These are phyloP conservation scores for Solanum hybrid DNA, from an alignment of 305 asterid species.

Conservation along the genomic window DNA sequence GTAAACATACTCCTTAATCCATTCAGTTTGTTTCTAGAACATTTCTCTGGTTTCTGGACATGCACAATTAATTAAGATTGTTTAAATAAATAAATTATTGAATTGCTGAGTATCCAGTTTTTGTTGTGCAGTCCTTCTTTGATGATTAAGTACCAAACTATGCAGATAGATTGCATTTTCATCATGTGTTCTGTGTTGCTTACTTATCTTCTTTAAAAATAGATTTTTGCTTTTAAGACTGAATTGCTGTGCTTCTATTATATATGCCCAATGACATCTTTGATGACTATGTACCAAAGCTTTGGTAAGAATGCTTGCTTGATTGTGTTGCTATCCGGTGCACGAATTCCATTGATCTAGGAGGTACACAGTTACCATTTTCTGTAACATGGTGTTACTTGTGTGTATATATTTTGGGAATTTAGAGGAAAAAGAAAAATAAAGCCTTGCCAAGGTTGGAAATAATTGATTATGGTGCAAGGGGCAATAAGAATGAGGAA, in stretches of 20 bases:
- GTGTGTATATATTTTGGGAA: background rate
- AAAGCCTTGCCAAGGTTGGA: background rate
- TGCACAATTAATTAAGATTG: background rate
- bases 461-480: background rate
- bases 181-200: background rate
- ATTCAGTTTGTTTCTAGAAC: background rate
- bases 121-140: background rate
- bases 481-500: background rate
- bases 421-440: background rate
- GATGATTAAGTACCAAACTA: background rate
- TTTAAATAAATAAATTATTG: background rate
- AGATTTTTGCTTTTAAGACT: background rate
- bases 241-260: background rate
- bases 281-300: background rate
- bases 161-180: background rate
- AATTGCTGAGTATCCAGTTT: background rate
- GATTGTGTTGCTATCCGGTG: background rate
- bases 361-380: background rate
- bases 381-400: background rate
- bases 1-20: background rate
- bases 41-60: background rate
- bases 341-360: background rate
- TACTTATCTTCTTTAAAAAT: background rate
- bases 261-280: background rate
- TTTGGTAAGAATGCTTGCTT: background rate